Base-by-base conservation (phyloP, 2,329 filamentous ascomycete species). In the Thielaviopsis euricoi region DNA sequence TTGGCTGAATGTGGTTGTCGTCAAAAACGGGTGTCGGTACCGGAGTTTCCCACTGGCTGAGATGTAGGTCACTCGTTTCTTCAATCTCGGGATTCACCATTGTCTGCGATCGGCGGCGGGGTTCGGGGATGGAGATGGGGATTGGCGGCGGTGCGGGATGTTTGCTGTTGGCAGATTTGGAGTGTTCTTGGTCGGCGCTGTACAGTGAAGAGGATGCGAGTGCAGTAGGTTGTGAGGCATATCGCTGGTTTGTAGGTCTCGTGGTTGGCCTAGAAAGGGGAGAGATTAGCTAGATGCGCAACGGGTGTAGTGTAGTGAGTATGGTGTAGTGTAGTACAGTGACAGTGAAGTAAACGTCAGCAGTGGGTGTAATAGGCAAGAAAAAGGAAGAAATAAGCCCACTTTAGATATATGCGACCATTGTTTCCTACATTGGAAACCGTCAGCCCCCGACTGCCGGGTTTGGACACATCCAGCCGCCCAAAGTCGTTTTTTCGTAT, bases 371-470 rank as follows among this genome's bases (percentile, higher is more conserved):
- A n/a, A n/a, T n/a, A n/a, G n/a, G n/a, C n/a, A n/a, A n/a, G n/a
- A n/a, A n/a, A n/a, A 40, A 19, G 52, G 46, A 21, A 48, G 29
- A 13, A 33, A 33, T 33, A 33, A 33, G 61, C 79, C 66, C 81
- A 90, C 85, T 85, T 86, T 63, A 91, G 68, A 69, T 89, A 91
- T 69, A 91, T 87, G 67, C 83, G 82, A 46, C 87, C 87, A 70
- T 89, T 89, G 67, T 89, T 87, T 23, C 86, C 86, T 60, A 91
- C 86, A 68, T 89, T 90, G 55, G 84, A 82, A 57, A 91, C 87
- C 1, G 85, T 83, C 67, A 91, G 90, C 65, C 87, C 82, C 57
- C 84, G 79, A 53, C 82, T 83, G 67, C 83, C 81, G 60, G 78
- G 75, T n/a, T 74, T 71, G 59, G 81, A 72, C 5, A 29, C 37